phyloP scores from a whole-genome alignment of 202 grass and related monocot species.

The Dendrocalamus latiflorus region DNA sequence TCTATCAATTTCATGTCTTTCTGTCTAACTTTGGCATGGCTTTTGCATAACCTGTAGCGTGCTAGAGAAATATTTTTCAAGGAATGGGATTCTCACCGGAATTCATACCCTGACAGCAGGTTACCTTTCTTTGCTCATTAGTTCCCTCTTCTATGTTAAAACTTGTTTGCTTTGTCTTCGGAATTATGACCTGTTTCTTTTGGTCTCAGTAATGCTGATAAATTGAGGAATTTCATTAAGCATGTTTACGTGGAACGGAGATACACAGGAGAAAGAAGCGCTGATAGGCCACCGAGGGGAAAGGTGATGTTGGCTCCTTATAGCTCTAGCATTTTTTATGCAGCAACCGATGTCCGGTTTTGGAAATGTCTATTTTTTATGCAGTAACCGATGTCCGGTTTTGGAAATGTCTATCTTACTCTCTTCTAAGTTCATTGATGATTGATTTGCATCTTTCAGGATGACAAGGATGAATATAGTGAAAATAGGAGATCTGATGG shows the following conservation, averaged over 20 bases:
- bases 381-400: background rate
- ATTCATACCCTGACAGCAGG: slow-evolving; percentile 89
- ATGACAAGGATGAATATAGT: slow-evolving; percentile 59
- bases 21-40: background rate
- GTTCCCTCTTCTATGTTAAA: background rate
- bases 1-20: slow-evolving; percentile 6
- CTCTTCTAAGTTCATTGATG: background rate
- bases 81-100: slow-evolving; percentile 89
- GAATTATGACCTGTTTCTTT: slow-evolving; percentile 37
- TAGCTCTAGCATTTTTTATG: background rate
- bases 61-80: slow-evolving; percentile 92
- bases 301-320: slow-evolving; percentile 55
- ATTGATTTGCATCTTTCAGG: slow-evolving; percentile 42
- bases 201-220: slow-evolving; percentile 78
- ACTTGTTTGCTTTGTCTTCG: background rate
- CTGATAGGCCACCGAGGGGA: slow-evolving; percentile 51
- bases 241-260: slow-evolving; percentile 87
- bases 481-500: slow-evolving; percentile 68
- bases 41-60: slow-evolving; percentile 50
- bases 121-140: slow-evolving; percentile 36
- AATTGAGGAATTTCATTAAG: slow-evolving; percentile 87
- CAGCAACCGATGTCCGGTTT: background rate
- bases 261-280: slow-evolving; percentile 68
- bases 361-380: no score
- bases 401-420: background rate